These are phyloP conservation scores for Carpinus viminea DNA, from an alignment of 306 rosid species.

Conservation along the genomic window DNA sequence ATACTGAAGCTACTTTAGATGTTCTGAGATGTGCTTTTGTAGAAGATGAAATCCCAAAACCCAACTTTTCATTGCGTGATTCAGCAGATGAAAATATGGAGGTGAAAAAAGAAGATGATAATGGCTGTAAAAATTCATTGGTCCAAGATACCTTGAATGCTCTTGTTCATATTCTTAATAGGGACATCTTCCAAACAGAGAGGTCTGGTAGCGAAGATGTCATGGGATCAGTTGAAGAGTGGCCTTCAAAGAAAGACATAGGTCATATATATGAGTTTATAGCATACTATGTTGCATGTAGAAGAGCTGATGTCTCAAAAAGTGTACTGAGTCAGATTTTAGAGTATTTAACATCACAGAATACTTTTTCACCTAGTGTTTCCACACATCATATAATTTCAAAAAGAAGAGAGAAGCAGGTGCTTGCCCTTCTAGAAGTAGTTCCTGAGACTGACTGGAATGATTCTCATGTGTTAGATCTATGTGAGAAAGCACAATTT, in stretches of 20 bases:
- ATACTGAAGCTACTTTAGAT: constrained; percentile 81
- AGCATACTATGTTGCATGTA: constrained; percentile 75
- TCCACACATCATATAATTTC: constrained; percentile 42
- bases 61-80: constrained; percentile 40
- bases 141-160: constrained; percentile 76
- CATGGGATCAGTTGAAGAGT: constrained; percentile 38
- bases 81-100: constrained; percentile 34
- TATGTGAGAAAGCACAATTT: constrained; percentile 76
- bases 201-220: constrained; percentile 39
- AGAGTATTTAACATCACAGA: constrained; percentile 65
- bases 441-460: constrained; percentile 84
- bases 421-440: constrained; percentile 79
- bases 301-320: constrained; percentile 69
- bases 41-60: constrained; percentile 52
- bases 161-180: constrained; percentile 60
- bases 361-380: constrained; percentile 40
- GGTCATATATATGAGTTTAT: constrained; percentile 76
- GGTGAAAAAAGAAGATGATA: constrained; percentile 37
- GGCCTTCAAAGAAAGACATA: constrained; percentile 72
- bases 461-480: constrained; percentile 61
- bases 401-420: constrained; percentile 78
- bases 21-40: constrained; percentile 71
- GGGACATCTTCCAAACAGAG: constrained; percentile 46
- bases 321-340: constrained; percentile 65
- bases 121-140: constrained; percentile 44